Conservation (phyloP, 1,284 basidiomycete species). For the Moesziomyces sp. region DNA sequence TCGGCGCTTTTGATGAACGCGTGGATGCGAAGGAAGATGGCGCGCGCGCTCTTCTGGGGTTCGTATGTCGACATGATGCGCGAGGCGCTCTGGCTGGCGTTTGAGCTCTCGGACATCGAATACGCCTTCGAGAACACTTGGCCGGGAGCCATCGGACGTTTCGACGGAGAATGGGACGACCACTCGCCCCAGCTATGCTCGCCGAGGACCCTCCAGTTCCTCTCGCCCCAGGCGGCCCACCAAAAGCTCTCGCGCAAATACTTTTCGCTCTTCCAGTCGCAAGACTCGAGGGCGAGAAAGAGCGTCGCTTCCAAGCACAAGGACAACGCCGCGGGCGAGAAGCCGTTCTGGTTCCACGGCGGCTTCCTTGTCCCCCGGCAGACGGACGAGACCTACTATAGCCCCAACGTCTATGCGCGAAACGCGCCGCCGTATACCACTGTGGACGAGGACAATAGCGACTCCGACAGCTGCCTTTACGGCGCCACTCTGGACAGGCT, state of each 20-base stretch:
- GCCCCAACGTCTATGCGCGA: constrained; percentile 36
- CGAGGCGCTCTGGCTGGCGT: constrained; percentile 41
- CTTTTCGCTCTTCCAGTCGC: constrained; percentile 24
- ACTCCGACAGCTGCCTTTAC: constrained; percentile 27
- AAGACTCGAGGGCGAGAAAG: not conserved
- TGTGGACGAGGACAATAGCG: constrained; percentile 14
- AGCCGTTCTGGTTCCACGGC: constrained; percentile 46
- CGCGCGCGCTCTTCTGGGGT: constrained; percentile 31
- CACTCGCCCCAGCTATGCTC: constrained; percentile 35
- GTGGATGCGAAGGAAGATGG: constrained; percentile 26
- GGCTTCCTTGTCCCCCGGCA: constrained; percentile 16
- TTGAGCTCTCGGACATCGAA: constrained; percentile 29
- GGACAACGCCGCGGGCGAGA: constrained; percentile 23
- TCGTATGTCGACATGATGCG: constrained; percentile 27
- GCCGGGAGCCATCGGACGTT: constrained; percentile 39
- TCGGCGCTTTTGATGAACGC: constrained; percentile 42
- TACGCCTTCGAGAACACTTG: constrained; percentile 46
- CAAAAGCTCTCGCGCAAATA: constrained; percentile 26
- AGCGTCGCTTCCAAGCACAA: constrained; percentile 3
- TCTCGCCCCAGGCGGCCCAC: constrained; percentile 28
- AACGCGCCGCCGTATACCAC: constrained; percentile 30
- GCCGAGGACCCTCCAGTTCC: constrained; percentile 35
- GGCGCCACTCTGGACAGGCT: constrained; percentile 38
- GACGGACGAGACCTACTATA: constrained; percentile 27
- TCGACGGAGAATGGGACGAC: constrained; percentile 44